These are phyloP conservation scores for Phytophthora colocasiae DNA, from an alignment of 352 stramenopile genomes.

Conservation along the genomic window DNA sequence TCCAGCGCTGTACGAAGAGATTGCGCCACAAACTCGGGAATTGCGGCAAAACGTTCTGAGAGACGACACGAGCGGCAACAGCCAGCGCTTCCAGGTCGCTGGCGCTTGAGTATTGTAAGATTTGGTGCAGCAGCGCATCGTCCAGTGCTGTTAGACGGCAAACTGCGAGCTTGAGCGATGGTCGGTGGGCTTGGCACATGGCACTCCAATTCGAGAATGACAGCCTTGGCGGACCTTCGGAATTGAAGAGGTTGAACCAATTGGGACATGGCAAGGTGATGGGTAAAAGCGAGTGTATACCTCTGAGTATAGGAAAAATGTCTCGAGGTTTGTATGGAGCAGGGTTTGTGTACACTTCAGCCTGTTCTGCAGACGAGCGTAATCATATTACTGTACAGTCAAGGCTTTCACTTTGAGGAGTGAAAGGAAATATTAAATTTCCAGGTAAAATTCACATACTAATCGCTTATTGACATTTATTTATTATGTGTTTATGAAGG, in stretches of 20 bases:
- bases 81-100: conserved; percentile 63
- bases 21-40: conserved; percentile 64
- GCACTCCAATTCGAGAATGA: conserved; percentile 27
- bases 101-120: conserved; percentile 47
- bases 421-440: no score
- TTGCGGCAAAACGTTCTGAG: conserved; percentile 46
- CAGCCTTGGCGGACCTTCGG: conserved; percentile 1
- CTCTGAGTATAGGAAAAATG: neutral
- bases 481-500: no score
- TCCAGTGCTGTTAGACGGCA: conserved; percentile 45
- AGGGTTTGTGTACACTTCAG: neutral
- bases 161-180: conserved; percentile 19
- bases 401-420: no score
- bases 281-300: conserved; percentile 14
- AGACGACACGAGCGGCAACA: conserved; percentile 50
- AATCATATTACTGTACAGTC: neutral
- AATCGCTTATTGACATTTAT: no score
- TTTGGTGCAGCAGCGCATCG: conserved; percentile 55
- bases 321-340: conserved; percentile 2
- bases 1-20: conserved; percentile 70
- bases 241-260: conserved; percentile 13
- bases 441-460: no score
- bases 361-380: neutral
- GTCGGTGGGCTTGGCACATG: conserved; percentile 29
- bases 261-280: conserved; percentile 27